Base-by-base conservation (phyloP, 768 basidiomycete species). In the Dioszegia aurantiaca region DNA sequence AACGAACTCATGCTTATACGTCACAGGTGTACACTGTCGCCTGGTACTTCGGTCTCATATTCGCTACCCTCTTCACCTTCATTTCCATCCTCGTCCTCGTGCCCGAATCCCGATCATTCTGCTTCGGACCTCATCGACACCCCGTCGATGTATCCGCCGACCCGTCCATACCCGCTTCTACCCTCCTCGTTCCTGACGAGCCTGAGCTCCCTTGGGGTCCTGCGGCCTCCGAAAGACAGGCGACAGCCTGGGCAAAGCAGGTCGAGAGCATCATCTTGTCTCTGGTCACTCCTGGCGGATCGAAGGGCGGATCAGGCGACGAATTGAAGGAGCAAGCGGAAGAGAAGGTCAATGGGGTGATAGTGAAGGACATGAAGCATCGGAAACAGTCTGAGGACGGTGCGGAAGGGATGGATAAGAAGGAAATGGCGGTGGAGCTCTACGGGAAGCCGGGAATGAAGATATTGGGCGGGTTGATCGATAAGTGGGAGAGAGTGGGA, bases 401-500 rank as follows among this genome's bases (percentile, higher is more conserved):
- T n/a, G 57, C 62, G 21, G 67, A 65, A 16, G 59, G 59, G 8
- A 60, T 74, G 36, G 71, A 71, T 23, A 62, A 69, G 44, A 74
- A 72, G 16, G 76, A 77, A 37, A 71, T 76, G 57, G 73, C 72
- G 8, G 69, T 79, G 17, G 63, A 75, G 44, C 55, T 65, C 19
- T 77, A 77, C 62, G 73, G 73, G 43, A 49, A 75, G 19, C 78
- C 78, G 16, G 59, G 72, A 17, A 78, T 79, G 78, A 57, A 72
- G 27, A 69, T 72, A 2, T 55, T 79, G 0, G 75, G 71, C 1
- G 78, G 79, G 37, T 36, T 77, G 4, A 67, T 73, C 2, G 80
- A 80, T 46, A 77, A 74, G n/a, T 80, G 79, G 77, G 80, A 80
- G 59, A 61, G 79, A 12, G 64, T 78, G 24, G 78, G 70, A 30